A percentile compares a stretch with the other conserved stretches of the same genome.
Conservation (phyloP, 129 eudicot species). For the Flaveria sonorensis region DNA sequence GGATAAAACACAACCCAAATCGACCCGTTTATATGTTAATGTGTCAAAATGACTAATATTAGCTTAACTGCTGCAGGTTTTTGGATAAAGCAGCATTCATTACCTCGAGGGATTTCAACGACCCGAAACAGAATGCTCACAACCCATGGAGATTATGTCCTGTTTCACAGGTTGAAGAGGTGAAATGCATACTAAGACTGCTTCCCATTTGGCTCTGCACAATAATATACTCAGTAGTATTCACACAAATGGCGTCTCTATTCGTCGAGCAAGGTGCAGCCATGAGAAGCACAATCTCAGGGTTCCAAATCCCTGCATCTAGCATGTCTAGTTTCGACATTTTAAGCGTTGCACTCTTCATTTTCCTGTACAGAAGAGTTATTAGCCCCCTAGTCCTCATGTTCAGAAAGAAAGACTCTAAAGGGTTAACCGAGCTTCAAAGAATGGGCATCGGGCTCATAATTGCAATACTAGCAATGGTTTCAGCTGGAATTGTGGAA, state of each 20-base stretch:
- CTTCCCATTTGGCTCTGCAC: conserved; percentile 98
- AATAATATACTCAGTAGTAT: conserved; percentile 82
- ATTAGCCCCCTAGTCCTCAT: conserved; percentile 57
- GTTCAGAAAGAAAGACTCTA: conserved; percentile 47
- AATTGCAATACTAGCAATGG: conserved; percentile 83
- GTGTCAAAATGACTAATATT: conserved; percentile 9
- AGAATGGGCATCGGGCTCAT: conserved; percentile 94
- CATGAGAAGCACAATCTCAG: conserved; percentile 67
- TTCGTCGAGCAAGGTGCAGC: conserved; percentile 95
- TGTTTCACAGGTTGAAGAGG: conserved; percentile 88
- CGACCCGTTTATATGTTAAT: background rate
- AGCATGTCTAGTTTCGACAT: conserved; percentile 97
- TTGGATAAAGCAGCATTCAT: conserved; percentile 84
- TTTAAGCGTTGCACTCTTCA: conserved; percentile 77
- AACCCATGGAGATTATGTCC: conserved; percentile 85
- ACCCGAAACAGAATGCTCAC: conserved; percentile 39
- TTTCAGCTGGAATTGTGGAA: conserved; percentile 86
- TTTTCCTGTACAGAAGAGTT: conserved; percentile 71
- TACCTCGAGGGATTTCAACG: conserved; percentile 55
- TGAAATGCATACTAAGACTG: conserved; percentile 79
- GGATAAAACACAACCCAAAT: background rate
- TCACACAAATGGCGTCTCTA: conserved; percentile 95
- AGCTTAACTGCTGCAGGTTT: conserved; percentile 48
- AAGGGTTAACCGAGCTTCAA: conserved; percentile 89
- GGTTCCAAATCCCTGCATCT: conserved; percentile 81